These are phyloP conservation scores for Calonectria fujianensis DNA, from an alignment of 2,329 filamentous ascomycete genomes.

Conservation along the genomic window DNA sequence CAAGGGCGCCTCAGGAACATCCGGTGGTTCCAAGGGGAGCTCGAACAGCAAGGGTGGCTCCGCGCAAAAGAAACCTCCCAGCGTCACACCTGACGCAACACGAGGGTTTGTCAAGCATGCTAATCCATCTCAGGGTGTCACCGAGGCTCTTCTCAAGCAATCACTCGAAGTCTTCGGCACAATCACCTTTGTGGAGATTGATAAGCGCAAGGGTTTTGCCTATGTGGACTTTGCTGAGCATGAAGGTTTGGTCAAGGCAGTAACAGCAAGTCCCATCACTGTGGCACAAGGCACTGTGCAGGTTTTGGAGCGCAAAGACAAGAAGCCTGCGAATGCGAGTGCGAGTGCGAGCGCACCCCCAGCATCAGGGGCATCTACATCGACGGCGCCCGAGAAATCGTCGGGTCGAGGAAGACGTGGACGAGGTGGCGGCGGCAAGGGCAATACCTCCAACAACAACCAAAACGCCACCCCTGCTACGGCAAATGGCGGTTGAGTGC, in stretches of 20 bases:
- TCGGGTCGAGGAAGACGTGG: constrained; percentile 59
- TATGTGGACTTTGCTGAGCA: constrained; percentile 91
- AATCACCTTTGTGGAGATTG: constrained; percentile 89
- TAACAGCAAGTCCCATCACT: constrained; percentile 86
- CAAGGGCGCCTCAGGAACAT: constrained; percentile 47
- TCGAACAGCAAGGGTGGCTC: constrained; percentile 51
- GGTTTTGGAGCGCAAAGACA: constrained; percentile 87
- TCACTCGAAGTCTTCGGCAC: constrained; percentile 84
- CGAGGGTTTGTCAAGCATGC: constrained; percentile 88
- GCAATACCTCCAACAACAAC: constrained; percentile 49
- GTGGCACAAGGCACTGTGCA: constrained; percentile 92
- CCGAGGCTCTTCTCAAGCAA: constrained; percentile 84
- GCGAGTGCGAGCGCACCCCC: constrained; percentile 41
- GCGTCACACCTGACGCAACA: constrained; percentile 67
- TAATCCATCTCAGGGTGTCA: constrained; percentile 93
- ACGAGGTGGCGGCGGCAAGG: constrained; percentile 57
- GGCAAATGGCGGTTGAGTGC: constrained; percentile 49
- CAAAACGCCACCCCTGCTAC: constrained; percentile 35
- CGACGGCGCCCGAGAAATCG: constrained; percentile 55
- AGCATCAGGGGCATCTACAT: constrained; percentile 43
- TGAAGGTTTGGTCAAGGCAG: constrained; percentile 83
- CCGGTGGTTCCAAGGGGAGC: constrained; percentile 46
- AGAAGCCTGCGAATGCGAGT: constrained; percentile 59
- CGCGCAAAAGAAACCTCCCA: constrained; percentile 59
- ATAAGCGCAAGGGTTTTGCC: constrained; percentile 95